These are phyloP conservation scores for Moesziomyces globuligerus DNA, from an alignment of 1,284 basidiomycete genomes.

Conservation along the genomic window DNA sequence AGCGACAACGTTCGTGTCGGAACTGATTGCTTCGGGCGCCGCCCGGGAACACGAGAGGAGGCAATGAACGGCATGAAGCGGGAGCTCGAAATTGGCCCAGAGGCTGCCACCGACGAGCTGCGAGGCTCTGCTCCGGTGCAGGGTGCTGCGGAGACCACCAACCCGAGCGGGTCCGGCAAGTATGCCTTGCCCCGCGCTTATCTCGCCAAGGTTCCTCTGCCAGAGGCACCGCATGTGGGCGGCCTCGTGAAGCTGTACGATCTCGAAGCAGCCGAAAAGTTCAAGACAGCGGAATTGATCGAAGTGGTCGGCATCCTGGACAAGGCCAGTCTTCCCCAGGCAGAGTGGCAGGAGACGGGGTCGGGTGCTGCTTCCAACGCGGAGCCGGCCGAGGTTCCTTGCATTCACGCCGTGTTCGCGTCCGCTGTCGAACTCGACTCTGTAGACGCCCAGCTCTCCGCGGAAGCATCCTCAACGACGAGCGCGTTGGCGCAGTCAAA, in stretches of 20 bases:
- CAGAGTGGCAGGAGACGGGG: slow-evolving; percentile 47
- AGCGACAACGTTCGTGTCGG: slow-evolving; percentile 91
- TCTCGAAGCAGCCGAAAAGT: slow-evolving; percentile 51
- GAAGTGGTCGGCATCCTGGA: slow-evolving; percentile 62
- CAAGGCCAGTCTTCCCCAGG: slow-evolving; percentile 35
- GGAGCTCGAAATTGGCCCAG: slow-evolving; percentile 47
- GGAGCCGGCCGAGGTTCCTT: slow-evolving; percentile 39
- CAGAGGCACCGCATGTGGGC: slow-evolving; percentile 32
- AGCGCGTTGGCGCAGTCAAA: slow-evolving; percentile 11
- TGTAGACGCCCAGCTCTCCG: neutral
- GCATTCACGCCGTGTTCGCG: slow-evolving; percentile 53
- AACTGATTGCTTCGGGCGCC: slow-evolving; percentile 84
- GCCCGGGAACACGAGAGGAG: slow-evolving; percentile 58
- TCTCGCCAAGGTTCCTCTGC: slow-evolving; percentile 33
- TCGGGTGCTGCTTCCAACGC: slow-evolving; percentile 11
- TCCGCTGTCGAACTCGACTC: slow-evolving; percentile 29
- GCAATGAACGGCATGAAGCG: slow-evolving; percentile 57
- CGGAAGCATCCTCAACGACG: slow-evolving; percentile 3
- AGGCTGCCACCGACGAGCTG: slow-evolving; percentile 33
- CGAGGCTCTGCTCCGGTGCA: neutral
- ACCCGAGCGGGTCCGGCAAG: neutral
- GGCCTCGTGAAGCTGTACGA: slow-evolving; percentile 56
- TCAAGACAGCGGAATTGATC: slow-evolving; percentile 60
- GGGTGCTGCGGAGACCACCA: neutral
- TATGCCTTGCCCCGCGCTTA: slow-evolving; percentile 14